These are phyloP conservation scores for Inga leiocalycina DNA, from an alignment of 306 rosid species.

Conservation along the genomic window DNA sequence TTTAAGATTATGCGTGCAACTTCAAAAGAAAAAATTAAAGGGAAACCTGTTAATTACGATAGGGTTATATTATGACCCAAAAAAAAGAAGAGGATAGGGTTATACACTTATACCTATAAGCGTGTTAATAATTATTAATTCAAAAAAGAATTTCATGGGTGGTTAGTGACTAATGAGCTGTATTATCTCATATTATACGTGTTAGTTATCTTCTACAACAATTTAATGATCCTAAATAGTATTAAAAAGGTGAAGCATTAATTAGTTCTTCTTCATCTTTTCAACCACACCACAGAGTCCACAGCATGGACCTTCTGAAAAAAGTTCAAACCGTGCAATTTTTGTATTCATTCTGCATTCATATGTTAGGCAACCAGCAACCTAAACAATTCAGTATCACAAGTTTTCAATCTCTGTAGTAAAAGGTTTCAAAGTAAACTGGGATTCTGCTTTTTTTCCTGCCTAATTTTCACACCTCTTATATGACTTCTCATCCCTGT, in stretches of 20 bases:
- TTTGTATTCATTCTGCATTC: background rate
- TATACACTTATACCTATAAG: background rate
- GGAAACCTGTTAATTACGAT: too few species aligned
- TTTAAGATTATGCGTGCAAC: too few species aligned
- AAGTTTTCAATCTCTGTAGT: background rate
- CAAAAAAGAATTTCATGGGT: background rate
- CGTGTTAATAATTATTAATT: background rate
- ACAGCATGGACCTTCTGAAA: background rate
- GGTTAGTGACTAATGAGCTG: background rate
- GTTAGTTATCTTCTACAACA: too few species aligned
- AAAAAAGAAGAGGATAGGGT: too few species aligned
- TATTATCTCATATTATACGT: too few species aligned
- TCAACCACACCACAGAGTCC: background rate
- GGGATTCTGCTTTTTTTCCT: background rate
- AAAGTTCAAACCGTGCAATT: background rate
- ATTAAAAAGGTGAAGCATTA: too few species aligned
- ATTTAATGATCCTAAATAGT: too few species aligned
- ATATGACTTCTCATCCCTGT: background rate
- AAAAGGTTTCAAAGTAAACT: background rate
- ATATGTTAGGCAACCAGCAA: background rate
- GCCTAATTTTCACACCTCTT: background rate
- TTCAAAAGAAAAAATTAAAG: too few species aligned
- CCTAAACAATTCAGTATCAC: background rate
- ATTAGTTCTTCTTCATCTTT: background rate
- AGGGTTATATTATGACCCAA: too few species aligned